Conservation (phyloP, 2,329 filamentous ascomycete species). For the Triangularia verruculosa region DNA sequence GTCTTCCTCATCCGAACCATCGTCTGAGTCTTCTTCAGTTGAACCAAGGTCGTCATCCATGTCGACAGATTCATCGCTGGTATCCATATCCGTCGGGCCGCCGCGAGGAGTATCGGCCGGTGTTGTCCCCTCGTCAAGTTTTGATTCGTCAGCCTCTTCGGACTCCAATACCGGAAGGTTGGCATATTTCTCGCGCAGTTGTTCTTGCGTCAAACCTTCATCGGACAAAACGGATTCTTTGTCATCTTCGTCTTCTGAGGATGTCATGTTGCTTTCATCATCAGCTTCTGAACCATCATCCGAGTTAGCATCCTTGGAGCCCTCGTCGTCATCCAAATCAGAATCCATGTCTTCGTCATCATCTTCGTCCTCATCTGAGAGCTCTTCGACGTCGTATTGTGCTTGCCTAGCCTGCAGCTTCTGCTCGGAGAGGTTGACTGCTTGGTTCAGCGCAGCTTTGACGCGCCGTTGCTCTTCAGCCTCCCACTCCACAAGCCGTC, state of each 20-base stretch:
- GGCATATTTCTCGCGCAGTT: constrained; percentile 66
- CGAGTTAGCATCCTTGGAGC: constrained; percentile 30
- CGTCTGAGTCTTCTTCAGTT: constrained; percentile 47
- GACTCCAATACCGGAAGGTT: constrained; percentile 52
- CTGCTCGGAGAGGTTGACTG: constrained; percentile 67
- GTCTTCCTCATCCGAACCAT: constrained; percentile 44
- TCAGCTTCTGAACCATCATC: constrained; percentile 35
- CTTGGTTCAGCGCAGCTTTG: constrained; percentile 69
- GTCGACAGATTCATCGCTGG: constrained; percentile 63
- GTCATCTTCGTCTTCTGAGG: constrained; percentile 60
- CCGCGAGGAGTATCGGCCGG: constrained; percentile 26
- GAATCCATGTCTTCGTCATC: constrained; percentile 45
- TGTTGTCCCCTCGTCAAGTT: constrained; percentile 23
- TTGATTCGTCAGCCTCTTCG: constrained; percentile 27
- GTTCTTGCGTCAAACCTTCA: constrained; percentile 65
- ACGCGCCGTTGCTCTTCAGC: constrained; percentile 61
- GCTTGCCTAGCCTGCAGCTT: constrained; percentile 62
- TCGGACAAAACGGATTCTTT: constrained; percentile 55
- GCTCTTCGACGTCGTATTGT: constrained; percentile 51
- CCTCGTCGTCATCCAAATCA: constrained; percentile 35
- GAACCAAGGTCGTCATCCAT: constrained; percentile 67
- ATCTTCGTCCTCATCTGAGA: constrained; percentile 44
- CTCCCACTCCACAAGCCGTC: constrained; percentile 60
- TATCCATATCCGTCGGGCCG: constrained; percentile 43
- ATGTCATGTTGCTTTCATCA: constrained; percentile 59